Evolutionary conservation across 192 early-diverging fungal genomes (phyloP).

Genomic region (Backusella westeae): DNA sequence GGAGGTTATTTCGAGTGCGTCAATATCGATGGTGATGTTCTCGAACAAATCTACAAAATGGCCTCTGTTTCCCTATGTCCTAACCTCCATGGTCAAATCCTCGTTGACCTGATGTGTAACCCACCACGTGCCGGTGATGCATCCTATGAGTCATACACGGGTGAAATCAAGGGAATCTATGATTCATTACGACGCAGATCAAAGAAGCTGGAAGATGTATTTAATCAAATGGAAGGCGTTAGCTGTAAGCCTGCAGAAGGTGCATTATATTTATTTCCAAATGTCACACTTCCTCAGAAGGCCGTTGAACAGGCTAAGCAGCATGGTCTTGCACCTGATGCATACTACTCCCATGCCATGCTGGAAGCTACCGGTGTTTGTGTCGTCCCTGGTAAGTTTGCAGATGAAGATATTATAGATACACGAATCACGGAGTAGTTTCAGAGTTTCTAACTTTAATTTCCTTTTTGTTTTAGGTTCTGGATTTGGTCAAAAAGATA

Average conservation of each 20-base stretch:
- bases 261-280: conserved; percentile 96
- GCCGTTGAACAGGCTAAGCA: conserved; percentile 73
- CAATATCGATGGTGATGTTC: conserved; percentile 68
- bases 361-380: conserved; percentile 94
- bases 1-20: conserved; percentile 97
- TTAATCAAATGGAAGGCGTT: conserved; percentile 81
- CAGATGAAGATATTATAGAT: not conserved
- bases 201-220: conserved; percentile 64
- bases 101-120: conserved; percentile 90
- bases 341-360: conserved; percentile 89
- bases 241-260: conserved; percentile 85
- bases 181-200: conserved; percentile 80
- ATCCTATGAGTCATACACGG: conserved; percentile 69
- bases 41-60: conserved; percentile 91
- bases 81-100: conserved; percentile 90
- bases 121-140: conserved; percentile 83
- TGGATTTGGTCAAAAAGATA: conserved; percentile 87
- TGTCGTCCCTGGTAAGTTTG: conserved; percentile 75
- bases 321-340: conserved; percentile 76
- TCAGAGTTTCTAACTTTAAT: not conserved
- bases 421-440: not conserved
- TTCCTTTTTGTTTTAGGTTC: conserved; percentile 30
- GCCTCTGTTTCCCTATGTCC: conserved; percentile 91
- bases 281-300: conserved; percentile 67
- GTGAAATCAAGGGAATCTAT: conserved; percentile 73